phyloP scores from a whole-genome alignment of 805 yeast genomes.

The Metschnikowia cubensis region DNA sequence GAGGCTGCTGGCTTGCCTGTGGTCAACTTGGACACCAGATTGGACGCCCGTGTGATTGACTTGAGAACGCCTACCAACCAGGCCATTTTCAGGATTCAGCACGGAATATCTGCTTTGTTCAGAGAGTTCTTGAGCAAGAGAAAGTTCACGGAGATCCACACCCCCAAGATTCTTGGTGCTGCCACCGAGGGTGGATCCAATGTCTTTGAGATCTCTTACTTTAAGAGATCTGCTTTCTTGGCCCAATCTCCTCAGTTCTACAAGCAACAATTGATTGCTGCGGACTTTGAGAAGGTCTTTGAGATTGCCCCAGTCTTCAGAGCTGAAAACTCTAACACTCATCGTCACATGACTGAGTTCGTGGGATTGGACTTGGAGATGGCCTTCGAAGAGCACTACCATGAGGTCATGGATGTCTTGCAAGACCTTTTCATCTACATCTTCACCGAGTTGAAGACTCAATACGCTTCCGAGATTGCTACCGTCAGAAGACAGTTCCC shows the following conservation, averaged over 20 bases:
- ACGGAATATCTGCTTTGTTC: slow-evolving; percentile 84
- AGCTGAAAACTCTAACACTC: slow-evolving; percentile 98
- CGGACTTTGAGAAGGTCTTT: slow-evolving; percentile 93
- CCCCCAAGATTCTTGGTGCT: slow-evolving; percentile 93
- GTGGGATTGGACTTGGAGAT: slow-evolving; percentile 96
- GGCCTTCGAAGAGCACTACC: slow-evolving; percentile 97
- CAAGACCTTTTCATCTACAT: slow-evolving; percentile 81
- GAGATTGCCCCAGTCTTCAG: slow-evolving; percentile 98
- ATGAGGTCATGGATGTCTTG: slow-evolving; percentile 69
- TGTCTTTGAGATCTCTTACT: slow-evolving; percentile 90
- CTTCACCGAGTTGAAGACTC: slow-evolving; percentile 73
- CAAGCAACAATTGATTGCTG: slow-evolving; percentile 97
- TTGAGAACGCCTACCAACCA: slow-evolving; percentile 96
- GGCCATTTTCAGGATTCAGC: slow-evolving; percentile 90
- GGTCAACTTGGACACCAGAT: slow-evolving; percentile 93
- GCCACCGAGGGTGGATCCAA: slow-evolving; percentile 98
- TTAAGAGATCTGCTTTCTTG: slow-evolving; percentile 86
- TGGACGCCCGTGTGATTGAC: slow-evolving; percentile 93
- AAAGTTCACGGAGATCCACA: slow-evolving; percentile 86
- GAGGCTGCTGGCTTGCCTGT: slow-evolving; percentile 88
- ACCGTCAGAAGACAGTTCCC: slow-evolving; percentile 92
- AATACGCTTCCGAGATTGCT: slow-evolving; percentile 82
- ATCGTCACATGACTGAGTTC: slow-evolving; percentile 99
- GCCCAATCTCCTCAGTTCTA: slow-evolving; percentile 98
- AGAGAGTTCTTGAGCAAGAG: slow-evolving; percentile 72